Base-by-base conservation (phyloP, 2,329 filamentous ascomycete species). In the Fusarium abutilonis region DNA sequence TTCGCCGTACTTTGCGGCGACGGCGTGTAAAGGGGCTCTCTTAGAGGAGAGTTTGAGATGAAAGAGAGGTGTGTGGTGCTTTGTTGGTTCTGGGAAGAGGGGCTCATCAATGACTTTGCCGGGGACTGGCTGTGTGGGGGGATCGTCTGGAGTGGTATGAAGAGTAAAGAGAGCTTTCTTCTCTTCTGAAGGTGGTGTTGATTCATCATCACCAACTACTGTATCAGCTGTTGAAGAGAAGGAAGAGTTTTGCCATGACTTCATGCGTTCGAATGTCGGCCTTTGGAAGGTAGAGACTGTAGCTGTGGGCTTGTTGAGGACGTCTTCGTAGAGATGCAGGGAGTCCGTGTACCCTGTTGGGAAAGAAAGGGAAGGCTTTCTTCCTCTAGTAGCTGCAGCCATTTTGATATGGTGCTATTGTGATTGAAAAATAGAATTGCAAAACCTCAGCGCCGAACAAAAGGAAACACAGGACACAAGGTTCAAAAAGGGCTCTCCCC, bases 181-280 rank as follows among this genome's bases (percentile, higher is more conserved):
- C 43, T 40, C 52, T 5, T 19, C 34, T 39, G 36, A 14, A 14
- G 17, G 19, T 6, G n/a, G 26, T 1, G 40, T 17, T 5, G 14
- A 6, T 6, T 52, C 52, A 5, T 58, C 34, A 10, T 58, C 35
- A 2, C 47, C 54, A 17, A 59, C 31, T 2, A 59, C 14, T 39
- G 54, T 59, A 0, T 59, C 56, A n/a, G 56, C 36, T 7, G 54
- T 59, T 2, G 56, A 59, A 15, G 56, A 59, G 47, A 59, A 53
- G 1, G 54, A 59, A 11, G 41, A 13, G 19, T 39, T 59, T 3
- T 53, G 31, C 56, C 54, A 58, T 9, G 26, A 9, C 9, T 26
- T 59, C 10, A n/a, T 19, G 7, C 29, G 39, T 3, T 38, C 13
- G 3, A 28, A 3, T 4, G 10, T 5, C 14, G 44, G 23, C 9